These are phyloP conservation scores for Coriolopsis trogii DNA, from an alignment of 1,284 basidiomycete genomes.

Conservation along the genomic window DNA sequence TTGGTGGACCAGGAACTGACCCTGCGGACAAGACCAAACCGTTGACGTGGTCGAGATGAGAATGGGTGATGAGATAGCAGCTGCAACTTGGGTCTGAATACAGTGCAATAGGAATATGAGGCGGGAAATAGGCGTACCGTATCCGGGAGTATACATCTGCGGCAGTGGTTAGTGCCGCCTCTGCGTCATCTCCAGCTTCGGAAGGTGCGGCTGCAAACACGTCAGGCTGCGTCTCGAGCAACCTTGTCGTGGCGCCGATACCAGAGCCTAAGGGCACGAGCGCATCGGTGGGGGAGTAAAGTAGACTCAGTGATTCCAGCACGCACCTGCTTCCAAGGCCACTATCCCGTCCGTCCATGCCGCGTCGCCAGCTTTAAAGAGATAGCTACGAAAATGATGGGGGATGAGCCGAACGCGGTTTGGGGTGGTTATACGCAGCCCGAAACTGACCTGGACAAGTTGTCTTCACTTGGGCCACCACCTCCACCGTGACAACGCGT, in stretches of 20 bases:
- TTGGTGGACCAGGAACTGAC: constrained; percentile 60
- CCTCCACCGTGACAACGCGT: constrained; percentile 32
- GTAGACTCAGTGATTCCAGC: neutral
- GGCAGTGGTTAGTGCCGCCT: constrained; percentile 43
- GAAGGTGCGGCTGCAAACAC: constrained; percentile 43
- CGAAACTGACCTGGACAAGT: constrained; percentile 67
- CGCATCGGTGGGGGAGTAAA: too few relatives aligned
- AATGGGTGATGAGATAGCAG: constrained; percentile 78
- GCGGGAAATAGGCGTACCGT: constrained; percentile 40
- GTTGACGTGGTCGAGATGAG: constrained; percentile 82
- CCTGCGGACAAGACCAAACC: constrained; percentile 79
- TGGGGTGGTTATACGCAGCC: neutral
- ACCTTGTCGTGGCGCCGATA: constrained; percentile 59
- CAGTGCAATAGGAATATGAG: neutral
- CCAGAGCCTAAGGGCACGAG: too few relatives aligned
- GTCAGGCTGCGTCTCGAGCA: constrained; percentile 53
- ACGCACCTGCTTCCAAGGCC: constrained; percentile 73
- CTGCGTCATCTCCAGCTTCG: constrained; percentile 27
- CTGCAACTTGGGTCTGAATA: constrained; percentile 37
- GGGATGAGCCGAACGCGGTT: too few relatives aligned
- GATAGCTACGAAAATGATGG: constrained; percentile 51
- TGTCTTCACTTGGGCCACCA: constrained; percentile 75
- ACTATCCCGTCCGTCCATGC: constrained; percentile 71
- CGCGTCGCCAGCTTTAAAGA: constrained; percentile 61
- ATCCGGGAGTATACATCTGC: constrained; percentile 62